Evolutionary conservation across 2,329 filamentous ascomycete species (phyloP).

Genomic region (Chaetomium sp.): DNA sequence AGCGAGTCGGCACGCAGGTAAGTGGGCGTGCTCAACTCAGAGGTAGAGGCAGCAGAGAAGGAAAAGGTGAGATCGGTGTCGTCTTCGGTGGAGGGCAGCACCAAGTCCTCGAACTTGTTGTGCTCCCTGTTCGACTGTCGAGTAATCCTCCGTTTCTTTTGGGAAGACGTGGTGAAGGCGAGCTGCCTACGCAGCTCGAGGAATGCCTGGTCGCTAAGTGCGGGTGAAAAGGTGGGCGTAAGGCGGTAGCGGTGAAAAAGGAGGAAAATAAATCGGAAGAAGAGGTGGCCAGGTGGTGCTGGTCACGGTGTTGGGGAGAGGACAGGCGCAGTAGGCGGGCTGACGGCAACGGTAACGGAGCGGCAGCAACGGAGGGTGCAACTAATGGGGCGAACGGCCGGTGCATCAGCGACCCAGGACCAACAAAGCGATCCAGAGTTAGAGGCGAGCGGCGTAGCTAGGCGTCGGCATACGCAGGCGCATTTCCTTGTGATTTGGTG

Average conservation of each 20-base stretch:
- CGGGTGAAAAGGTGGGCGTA: conserved; percentile 26
- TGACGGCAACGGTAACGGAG: not conserved
- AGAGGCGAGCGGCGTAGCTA: conserved; percentile 23
- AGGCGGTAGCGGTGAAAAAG: conserved; percentile 21
- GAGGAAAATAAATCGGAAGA: conserved; percentile 10
- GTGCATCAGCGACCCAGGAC: conserved; percentile 20
- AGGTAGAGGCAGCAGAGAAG: conserved; percentile 50
- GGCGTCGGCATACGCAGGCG: conserved; percentile 16
- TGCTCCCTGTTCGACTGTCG: conserved; percentile 50
- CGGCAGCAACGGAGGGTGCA: conserved; percentile 12
- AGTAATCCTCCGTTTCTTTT: conserved; percentile 71
- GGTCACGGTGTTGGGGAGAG: not conserved
- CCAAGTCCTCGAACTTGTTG: conserved; percentile 46
- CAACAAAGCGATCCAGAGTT: conserved; percentile 11
- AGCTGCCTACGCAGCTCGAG: conserved; percentile 67
- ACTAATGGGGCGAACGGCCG: conserved; percentile 9
- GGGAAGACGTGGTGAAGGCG: conserved; percentile 71
- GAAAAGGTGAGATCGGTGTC: conserved; percentile 53
- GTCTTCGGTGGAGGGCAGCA: conserved; percentile 56
- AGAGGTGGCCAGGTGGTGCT: conserved; percentile 5
- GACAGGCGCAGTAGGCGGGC: conserved; percentile 3
- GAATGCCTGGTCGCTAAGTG: conserved; percentile 31
- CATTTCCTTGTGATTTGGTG: conserved; percentile 8
- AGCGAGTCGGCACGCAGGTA: conserved; percentile 48
- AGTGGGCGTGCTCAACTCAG: conserved; percentile 44